phyloP scores from a whole-genome alignment of 306 rosid species.

The Arachis hypogaea region DNA sequence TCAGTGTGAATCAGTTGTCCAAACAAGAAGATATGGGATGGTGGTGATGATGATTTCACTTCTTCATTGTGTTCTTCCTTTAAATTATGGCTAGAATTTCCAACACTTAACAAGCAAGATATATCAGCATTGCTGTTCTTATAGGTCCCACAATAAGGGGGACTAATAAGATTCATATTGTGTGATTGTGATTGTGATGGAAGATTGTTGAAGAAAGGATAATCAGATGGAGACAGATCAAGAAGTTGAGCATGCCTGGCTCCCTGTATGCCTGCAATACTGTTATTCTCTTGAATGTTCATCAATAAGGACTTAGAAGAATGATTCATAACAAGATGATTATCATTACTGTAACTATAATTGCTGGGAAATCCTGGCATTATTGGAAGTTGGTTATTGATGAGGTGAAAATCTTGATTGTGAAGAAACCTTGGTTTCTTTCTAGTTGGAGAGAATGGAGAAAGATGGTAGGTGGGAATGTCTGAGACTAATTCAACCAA shows the following conservation, averaged over 20 bases:
- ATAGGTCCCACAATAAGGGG: constrained; percentile 41
- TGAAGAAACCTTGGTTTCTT: constrained; percentile 67
- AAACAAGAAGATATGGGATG: constrained; percentile 65
- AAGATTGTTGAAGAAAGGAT: constrained; percentile 57
- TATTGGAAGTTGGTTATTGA: constrained; percentile 61
- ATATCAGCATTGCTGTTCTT: constrained; percentile 48
- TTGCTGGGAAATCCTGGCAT: constrained; percentile 54
- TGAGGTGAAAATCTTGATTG: constrained; percentile 56
- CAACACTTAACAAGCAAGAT: constrained; percentile 62
- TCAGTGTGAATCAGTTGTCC: constrained; percentile 75
- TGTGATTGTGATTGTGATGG: constrained; percentile 45
- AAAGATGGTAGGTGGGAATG: constrained; percentile 66
- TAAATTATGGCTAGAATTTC: constrained; percentile 49
- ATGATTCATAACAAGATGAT: too few relatives aligned
- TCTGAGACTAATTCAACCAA: constrained; percentile 77
- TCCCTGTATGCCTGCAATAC: constrained; percentile 96
- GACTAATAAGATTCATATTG: constrained; percentile 40
- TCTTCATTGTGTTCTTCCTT: constrained; percentile 56
- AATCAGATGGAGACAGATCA: constrained; percentile 66
- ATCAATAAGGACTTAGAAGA: constrained; percentile 39
- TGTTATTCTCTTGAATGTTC: constrained; percentile 47
- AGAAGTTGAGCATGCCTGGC: constrained; percentile 97
- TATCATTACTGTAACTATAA: constrained; percentile 47
- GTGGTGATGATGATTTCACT: constrained; percentile 48
- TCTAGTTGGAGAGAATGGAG: constrained; percentile 77